Evolutionary conservation across 1,284 basidiomycete genomes (phyloP).

Genomic region (Bjerkandera adusta): DNA sequence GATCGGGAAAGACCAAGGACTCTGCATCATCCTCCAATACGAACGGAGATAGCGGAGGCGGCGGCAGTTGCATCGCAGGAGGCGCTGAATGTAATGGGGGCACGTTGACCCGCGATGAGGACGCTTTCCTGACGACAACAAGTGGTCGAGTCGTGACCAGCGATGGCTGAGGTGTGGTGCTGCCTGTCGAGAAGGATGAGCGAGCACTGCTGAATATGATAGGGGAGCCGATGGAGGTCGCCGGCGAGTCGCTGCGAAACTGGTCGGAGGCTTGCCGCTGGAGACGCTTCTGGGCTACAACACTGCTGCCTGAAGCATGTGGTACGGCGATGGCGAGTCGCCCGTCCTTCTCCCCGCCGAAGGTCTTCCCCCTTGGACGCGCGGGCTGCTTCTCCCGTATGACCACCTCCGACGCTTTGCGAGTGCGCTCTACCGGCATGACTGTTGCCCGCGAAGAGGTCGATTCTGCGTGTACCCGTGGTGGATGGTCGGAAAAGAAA

Average conservation of each 20-base stretch:
- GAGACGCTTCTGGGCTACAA: slow-evolving; percentile 16
- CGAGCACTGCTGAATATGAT: slow-evolving; percentile 24
- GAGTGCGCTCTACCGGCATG: slow-evolving; percentile 8
- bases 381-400: slow-evolving; percentile 28
- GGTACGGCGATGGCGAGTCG: background rate
- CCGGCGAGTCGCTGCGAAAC: slow-evolving; percentile 13
- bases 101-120: slow-evolving; percentile 22
- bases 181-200: slow-evolving; percentile 20
- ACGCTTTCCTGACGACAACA: slow-evolving; percentile 30
- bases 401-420: slow-evolving; percentile 18
- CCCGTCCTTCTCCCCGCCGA: slow-evolving; percentile 23
- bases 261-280: slow-evolving; percentile 24
- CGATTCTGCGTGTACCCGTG: slow-evolving; percentile 17
- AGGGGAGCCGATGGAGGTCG: slow-evolving; percentile 23
- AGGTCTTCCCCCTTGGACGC: slow-evolving; percentile 55
- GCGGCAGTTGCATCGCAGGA: slow-evolving; percentile 26
- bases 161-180: slow-evolving; percentile 19
- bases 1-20: slow-evolving; percentile 33
- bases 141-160: slow-evolving; percentile 20
- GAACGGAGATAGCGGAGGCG: slow-evolving; percentile 19
- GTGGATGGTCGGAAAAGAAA: too few relatives aligned
- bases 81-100: slow-evolving; percentile 25
- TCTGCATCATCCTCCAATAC: too few relatives aligned
- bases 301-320: background rate
- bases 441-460: slow-evolving; percentile 10